A percentile compares a stretch with the other conserved stretches of the same genome.
phyloP scores from a whole-genome alignment of 257 asterid species.

The Sherardia arvensis region DNA sequence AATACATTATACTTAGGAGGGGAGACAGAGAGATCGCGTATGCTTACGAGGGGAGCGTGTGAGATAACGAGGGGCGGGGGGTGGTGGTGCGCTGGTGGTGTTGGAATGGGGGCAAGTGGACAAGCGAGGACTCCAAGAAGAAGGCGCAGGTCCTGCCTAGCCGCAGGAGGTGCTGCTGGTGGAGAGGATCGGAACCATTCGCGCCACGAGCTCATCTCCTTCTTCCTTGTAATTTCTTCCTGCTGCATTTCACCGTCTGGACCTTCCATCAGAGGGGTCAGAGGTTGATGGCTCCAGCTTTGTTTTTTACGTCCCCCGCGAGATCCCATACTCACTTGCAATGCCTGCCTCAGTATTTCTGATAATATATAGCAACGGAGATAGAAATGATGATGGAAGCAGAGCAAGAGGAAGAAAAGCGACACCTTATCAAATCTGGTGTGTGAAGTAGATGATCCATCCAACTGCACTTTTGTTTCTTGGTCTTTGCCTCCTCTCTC shows the following conservation, averaged over 20 bases:
- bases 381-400: no score
- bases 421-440: constrained; percentile 19
- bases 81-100: background rate
- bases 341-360: no score
- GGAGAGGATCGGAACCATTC: constrained; percentile 44
- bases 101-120: constrained; percentile 80
- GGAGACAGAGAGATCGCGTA: no score
- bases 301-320: constrained; percentile 49
- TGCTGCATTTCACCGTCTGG: constrained; percentile 57
- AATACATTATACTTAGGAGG: no score
- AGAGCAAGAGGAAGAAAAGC: constrained; percentile 32
- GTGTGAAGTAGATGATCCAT: background rate
- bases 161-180: background rate
- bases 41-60: constrained; percentile 59
- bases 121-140: constrained; percentile 74
- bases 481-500: constrained; percentile 10
- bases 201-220: constrained; percentile 62
- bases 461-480: background rate
- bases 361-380: no score
- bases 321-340: constrained; percentile 19
- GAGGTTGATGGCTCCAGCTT: constrained; percentile 53
- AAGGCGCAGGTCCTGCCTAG: constrained; percentile 52
- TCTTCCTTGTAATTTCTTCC: constrained; percentile 25
- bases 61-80: constrained; percentile 23
- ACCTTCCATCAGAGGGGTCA: constrained; percentile 81